phyloP scores from a whole-genome alignment of 805 yeast species.

The Candida loeiensis region DNA sequence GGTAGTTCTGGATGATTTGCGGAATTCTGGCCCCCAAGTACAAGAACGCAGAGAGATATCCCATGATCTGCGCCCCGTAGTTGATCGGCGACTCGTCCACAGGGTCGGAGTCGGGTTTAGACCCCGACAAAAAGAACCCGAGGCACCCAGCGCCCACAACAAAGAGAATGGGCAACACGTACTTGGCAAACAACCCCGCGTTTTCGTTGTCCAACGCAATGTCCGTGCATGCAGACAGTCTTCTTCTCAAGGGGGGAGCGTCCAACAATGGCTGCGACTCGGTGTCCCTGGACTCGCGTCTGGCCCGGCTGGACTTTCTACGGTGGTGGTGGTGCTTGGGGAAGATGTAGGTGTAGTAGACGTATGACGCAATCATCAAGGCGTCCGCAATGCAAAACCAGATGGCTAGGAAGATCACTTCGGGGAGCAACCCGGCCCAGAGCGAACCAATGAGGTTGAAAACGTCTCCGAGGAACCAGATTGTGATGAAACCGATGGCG shows the following conservation, averaged over 20 bases:
- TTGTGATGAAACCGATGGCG: conserved; percentile 59
- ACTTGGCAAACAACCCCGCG: conserved; percentile 46
- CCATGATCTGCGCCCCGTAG: conserved; percentile 62
- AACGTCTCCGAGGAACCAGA: conserved; percentile 73
- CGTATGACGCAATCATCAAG: conserved; percentile 53
- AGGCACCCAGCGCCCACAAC: conserved; percentile 60
- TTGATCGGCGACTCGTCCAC: conserved; percentile 25
- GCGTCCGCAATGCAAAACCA: conserved; percentile 77
- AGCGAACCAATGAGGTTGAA: conserved; percentile 64
- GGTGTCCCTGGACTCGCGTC: conserved; percentile 9
- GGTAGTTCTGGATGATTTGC: conserved; percentile 77
- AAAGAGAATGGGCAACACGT: conserved; percentile 56
- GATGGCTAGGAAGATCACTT: conserved; percentile 63
- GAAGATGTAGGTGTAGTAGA: conserved; percentile 51
- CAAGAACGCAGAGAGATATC: conserved; percentile 64
- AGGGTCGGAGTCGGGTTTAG: conserved; percentile 18
- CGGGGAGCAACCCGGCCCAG: conserved; percentile 68
- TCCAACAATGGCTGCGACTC: conserved; percentile 9
- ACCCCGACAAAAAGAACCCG: conserved; percentile 54
- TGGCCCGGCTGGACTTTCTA: conserved; percentile 9
- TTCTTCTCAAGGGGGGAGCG: conserved; percentile 38
- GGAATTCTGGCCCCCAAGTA: conserved; percentile 73
- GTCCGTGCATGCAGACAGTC: conserved; percentile 51
- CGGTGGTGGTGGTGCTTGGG: conserved; percentile 31
- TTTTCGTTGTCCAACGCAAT: conserved; percentile 46